These are phyloP conservation scores for Backusella psychrophila DNA, from an alignment of 192 early-diverging fungal genomes.

Conservation along the genomic window DNA sequence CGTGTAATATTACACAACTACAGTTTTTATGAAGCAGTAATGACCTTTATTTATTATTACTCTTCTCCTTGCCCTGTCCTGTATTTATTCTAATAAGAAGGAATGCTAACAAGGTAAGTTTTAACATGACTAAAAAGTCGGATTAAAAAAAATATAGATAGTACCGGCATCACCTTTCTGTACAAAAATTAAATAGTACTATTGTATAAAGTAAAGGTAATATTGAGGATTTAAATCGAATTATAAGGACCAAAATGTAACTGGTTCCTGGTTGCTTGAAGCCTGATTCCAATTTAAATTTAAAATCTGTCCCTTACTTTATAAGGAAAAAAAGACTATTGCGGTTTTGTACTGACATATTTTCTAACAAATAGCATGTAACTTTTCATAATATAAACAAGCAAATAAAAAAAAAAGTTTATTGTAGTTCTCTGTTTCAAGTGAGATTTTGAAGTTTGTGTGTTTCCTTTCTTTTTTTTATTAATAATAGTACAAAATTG, in stretches of 20 bases:
- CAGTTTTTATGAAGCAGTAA: background rate
- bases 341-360: background rate
- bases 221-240: background rate
- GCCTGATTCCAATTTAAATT: background rate
- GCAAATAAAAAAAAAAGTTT: background rate
- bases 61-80: background rate
- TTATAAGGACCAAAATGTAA: background rate
- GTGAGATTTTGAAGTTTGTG: background rate
- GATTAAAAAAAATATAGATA: background rate
- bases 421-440: background rate
- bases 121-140: background rate
- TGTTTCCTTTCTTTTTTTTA: background rate
- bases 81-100: background rate
- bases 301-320: background rate
- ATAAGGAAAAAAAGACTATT: background rate
- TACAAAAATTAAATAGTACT: background rate
- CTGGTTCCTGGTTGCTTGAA: background rate
- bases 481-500: background rate
- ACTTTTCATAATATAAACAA: background rate
- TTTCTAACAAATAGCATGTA: background rate
- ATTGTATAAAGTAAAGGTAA: background rate
- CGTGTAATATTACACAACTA: background rate
- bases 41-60: background rate
- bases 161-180: background rate
- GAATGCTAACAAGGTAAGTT: background rate